Evolutionary conservation across 352 stramenopile genomes (phyloP), one percentile per base, ranked within the genome.

Genomic region (Pythium scleroteichum): DNA sequence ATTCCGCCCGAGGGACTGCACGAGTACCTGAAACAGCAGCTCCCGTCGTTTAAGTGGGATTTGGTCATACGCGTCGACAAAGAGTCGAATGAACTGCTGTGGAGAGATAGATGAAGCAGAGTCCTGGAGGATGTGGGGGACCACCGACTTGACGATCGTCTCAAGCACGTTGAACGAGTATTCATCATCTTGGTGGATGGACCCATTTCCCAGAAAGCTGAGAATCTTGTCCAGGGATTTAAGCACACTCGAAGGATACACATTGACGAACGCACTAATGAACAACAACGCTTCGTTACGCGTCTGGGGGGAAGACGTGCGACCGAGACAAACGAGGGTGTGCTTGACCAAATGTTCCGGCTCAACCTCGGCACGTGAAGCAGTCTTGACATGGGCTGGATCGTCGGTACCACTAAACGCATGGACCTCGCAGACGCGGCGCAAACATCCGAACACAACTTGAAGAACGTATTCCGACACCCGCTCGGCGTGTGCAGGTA

Each of bases 121-220:
- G 23, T 53, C 49, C 4, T 62, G 59, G 7, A 88, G 40, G n/a
- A 95, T 85, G 64, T 95, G 82, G 1, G 84, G 85, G 42, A 93
- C 85, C 13, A 91, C 83, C 6, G 82, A 69, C 64, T 86, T 82
- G 48, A 94, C 78, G 38, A 95, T 94, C 7, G 84, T 91, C 53
- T 94, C 81, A n/a, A 95, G 69, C 33, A 95, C 85, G 41, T 93
- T 77, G 62, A 93, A 94, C 49, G 87, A 92, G 70, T 95, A 93
- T 38, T 90, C 87, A 49, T 95, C 87, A 14, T 93, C 77, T 27
- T 90, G 75, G 41, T 80, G 79, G 51, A 92, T 87, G 2, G 72
- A 79, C 0, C 77, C 75, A 14, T 60, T 66, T 47, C 75, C 77
- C 9, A 91, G 61, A 39, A 91, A 90, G 32, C 71, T 74, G 41